Conservation (phyloP, 257 asterid genomes). For the Solanum pennellii region DNA sequence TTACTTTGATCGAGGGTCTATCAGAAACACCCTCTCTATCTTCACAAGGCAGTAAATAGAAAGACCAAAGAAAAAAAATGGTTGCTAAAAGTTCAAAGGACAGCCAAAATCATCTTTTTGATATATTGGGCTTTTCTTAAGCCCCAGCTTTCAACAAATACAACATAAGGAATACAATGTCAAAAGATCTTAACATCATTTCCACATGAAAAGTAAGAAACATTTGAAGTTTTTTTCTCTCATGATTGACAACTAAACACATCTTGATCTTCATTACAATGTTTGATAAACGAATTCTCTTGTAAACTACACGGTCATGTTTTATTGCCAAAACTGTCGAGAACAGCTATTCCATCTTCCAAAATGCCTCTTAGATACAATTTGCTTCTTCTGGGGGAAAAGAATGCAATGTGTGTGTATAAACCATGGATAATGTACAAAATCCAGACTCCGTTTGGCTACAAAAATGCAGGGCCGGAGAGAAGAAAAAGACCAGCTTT, state of each 20-base stretch:
- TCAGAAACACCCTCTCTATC: not conserved
- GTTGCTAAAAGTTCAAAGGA: not conserved
- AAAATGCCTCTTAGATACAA: not conserved
- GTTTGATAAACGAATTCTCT: not conserved
- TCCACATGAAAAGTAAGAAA: not conserved
- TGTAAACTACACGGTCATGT: not conserved
- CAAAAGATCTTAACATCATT: not conserved
- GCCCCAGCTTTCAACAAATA: not conserved
- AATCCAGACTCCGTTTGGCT: constrained; percentile 33
- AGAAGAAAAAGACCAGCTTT: constrained; percentile 18
- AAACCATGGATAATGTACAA: constrained; percentile 32
- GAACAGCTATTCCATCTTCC: constrained; percentile 8
- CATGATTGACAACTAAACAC: not conserved
- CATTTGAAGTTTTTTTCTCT: not conserved
- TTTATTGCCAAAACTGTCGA: constrained; percentile 11
- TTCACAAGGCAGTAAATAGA: not conserved
- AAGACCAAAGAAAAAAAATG: not conserved
- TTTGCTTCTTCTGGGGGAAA: constrained; percentile 15
- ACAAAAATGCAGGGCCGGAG: constrained; percentile 10
- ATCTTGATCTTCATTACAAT: not conserved
- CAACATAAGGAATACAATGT: not conserved
- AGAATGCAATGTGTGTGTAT: constrained; percentile 20
- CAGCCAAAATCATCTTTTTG: not conserved
- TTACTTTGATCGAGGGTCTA: not conserved
- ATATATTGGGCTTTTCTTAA: not conserved